Percentiles rank a stretch among this genome's conserved stretches.
phyloP scores from a whole-genome alignment of 495 filamentous ascomycete genomes.

The Tuber borchii region DNA sequence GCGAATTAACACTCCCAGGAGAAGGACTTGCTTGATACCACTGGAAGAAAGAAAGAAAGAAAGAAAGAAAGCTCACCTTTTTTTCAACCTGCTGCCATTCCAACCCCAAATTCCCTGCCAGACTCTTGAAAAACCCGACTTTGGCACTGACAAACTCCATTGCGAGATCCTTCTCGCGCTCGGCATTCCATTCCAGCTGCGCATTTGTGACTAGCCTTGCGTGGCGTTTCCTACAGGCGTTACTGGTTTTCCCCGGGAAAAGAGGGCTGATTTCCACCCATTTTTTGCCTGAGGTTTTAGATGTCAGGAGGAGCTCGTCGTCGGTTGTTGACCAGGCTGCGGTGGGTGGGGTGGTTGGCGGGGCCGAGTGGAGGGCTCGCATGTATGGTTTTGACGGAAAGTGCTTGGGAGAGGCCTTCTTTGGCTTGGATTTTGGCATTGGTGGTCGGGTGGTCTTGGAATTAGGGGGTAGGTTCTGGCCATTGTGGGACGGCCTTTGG shows the following conservation, averaged over 20 bases:
- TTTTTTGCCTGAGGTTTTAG: constrained; percentile 25
- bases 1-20: not conserved
- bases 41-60: not conserved
- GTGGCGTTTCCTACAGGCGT: constrained; percentile 57
- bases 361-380: constrained; percentile 20
- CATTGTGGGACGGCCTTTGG: not conserved
- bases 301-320: constrained; percentile 26
- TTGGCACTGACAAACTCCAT: constrained; percentile 50
- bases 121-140: constrained; percentile 51
- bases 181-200: constrained; percentile 51
- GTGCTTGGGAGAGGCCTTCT: constrained; percentile 9
- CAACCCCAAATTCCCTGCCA: constrained; percentile 48
- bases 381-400: constrained; percentile 35
- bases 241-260: constrained; percentile 53
- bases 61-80: constrained; percentile 46
- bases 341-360: constrained; percentile 13
- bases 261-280: constrained; percentile 33
- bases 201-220: constrained; percentile 52
- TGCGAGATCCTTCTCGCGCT: constrained; percentile 50
- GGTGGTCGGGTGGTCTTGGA: not conserved
- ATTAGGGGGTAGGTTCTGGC: not conserved
- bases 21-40: not conserved
- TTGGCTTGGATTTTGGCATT: constrained; percentile 29
- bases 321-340: constrained; percentile 31
- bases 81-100: constrained; percentile 53